phyloP scores from a whole-genome alignment of 768 basidiomycete species.

The Podaxis sp. region DNA sequence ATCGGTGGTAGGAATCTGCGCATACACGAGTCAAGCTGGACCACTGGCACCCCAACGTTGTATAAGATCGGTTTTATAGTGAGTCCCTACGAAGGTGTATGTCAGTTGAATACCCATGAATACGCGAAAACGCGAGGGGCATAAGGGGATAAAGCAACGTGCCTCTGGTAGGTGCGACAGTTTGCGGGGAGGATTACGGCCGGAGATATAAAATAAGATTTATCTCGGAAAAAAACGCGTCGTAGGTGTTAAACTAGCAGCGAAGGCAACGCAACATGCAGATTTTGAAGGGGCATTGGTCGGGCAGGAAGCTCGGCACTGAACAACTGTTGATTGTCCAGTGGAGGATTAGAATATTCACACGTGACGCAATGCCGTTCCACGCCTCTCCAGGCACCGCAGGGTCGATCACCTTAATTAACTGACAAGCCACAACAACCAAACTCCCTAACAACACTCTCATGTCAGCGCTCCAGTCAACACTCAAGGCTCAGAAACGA shows the following conservation, averaged over 20 bases:
- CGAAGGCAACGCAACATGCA: not conserved
- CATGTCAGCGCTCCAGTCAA: conserved; percentile 14
- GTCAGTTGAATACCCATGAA: not conserved
- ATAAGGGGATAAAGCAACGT: not conserved
- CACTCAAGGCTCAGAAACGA: conserved; percentile 43
- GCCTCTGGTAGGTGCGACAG: not conserved
- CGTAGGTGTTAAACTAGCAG: not conserved
- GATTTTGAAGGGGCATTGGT: not conserved
- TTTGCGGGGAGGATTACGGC: not conserved
- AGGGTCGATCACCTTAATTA: not conserved
- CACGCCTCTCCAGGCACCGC: not conserved
- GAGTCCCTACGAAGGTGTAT: not conserved
- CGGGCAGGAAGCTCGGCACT: not conserved
- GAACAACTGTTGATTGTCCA: not conserved
- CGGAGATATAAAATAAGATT: not conserved
- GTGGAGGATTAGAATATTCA: not conserved
- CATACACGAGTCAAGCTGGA: not conserved
- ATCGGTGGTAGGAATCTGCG: not conserved
- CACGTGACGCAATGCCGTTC: not conserved
- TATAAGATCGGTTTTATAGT: not conserved
- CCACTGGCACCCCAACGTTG: not conserved
- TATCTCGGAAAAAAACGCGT: not conserved
- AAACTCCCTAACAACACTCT: not conserved
- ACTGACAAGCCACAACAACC: not conserved
- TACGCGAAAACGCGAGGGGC: not conserved